Conservation (phyloP, 257 asterid genomes). For the Solanum clarkiae region DNA sequence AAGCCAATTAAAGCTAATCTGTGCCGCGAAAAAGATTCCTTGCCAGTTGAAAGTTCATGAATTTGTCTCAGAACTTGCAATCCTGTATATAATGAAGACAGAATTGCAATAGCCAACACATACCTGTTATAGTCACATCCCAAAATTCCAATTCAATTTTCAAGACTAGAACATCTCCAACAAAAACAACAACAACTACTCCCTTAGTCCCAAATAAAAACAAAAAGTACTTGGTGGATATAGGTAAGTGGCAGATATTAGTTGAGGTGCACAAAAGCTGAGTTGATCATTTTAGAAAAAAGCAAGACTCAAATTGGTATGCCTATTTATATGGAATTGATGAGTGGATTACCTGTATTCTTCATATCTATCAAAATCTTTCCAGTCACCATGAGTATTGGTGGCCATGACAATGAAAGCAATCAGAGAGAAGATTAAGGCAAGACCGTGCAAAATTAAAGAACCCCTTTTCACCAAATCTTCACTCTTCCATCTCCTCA, state of each 20-base stretch:
- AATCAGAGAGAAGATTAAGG: conserved; percentile 46
- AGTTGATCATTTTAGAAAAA: too few relatives aligned
- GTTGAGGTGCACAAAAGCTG: too few relatives aligned
- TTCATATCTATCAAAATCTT: conserved; percentile 47
- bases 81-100: conserved; percentile 64
- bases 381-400: conserved; percentile 64
- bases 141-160: background rate
- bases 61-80: conserved; percentile 48
- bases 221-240: too few relatives aligned
- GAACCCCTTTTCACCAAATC: conserved; percentile 35
- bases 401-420: conserved; percentile 64
- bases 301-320: background rate
- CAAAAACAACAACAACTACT: background rate
- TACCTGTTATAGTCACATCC: conserved; percentile 32
- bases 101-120: conserved; percentile 66
- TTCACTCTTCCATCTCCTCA: conserved; percentile 48
- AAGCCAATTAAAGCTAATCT: conserved; percentile 34
- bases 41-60: conserved; percentile 33
- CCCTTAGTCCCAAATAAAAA: background rate
- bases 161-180: background rate
- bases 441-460: conserved; percentile 25
- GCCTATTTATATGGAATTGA: background rate
- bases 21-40: conserved; percentile 17
- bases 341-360: conserved; percentile 43
- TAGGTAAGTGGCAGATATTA: too few relatives aligned